Percentiles rank a stretch among this genome's conserved stretches.
These are phyloP conservation scores for Cyberlindnera maclurae DNA, from an alignment of 805 yeast genomes.

Conservation along the genomic window DNA sequence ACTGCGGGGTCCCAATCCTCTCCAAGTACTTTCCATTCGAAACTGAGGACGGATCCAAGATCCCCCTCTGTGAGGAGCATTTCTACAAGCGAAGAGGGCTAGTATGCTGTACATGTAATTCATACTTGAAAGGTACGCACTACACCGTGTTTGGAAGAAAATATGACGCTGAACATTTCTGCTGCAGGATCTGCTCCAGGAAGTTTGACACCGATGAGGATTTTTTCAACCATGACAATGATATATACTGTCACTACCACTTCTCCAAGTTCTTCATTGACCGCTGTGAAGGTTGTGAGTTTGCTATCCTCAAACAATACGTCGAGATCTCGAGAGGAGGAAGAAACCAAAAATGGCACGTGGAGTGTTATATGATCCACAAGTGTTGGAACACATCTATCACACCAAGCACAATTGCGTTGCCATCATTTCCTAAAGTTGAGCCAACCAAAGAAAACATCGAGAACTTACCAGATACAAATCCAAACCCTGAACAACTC, in stretches of 20 bases:
- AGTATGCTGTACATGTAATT: slow-evolving; percentile 80
- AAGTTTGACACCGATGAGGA: slow-evolving; percentile 89
- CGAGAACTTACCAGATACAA: slow-evolving; percentile 21
- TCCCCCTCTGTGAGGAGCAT: slow-evolving; percentile 84
- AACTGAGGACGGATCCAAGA: slow-evolving; percentile 32
- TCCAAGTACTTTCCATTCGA: slow-evolving; percentile 86
- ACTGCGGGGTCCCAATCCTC: slow-evolving; percentile 76
- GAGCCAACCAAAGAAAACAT: slow-evolving; percentile 22
- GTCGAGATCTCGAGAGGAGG: slow-evolving; percentile 91
- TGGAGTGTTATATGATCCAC: slow-evolving; percentile 96
- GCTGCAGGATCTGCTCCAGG: slow-evolving; percentile 78
- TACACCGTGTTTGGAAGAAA: slow-evolving; percentile 89
- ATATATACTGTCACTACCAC: slow-evolving; percentile 86
- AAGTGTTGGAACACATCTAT: slow-evolving; percentile 92
- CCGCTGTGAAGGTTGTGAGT: slow-evolving; percentile 88
- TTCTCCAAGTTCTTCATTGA: slow-evolving; percentile 82
- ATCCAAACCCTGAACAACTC: slow-evolving; percentile 41
- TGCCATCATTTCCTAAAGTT: slow-evolving; percentile 25
- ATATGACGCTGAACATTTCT: slow-evolving; percentile 92
- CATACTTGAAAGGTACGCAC: slow-evolving; percentile 85
- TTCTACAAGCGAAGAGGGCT: slow-evolving; percentile 80
- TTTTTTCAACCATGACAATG: slow-evolving; percentile 79
- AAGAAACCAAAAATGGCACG: slow-evolving; percentile 95
- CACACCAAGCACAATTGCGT: slow-evolving; percentile 52
- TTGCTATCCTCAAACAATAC: slow-evolving; percentile 88